A percentile compares a stretch with the other conserved stretches of the same genome.
These are phyloP conservation scores for Penicillium sp. DNA, from an alignment of 2,329 filamentous ascomycete genomes.

Conservation along the genomic window DNA sequence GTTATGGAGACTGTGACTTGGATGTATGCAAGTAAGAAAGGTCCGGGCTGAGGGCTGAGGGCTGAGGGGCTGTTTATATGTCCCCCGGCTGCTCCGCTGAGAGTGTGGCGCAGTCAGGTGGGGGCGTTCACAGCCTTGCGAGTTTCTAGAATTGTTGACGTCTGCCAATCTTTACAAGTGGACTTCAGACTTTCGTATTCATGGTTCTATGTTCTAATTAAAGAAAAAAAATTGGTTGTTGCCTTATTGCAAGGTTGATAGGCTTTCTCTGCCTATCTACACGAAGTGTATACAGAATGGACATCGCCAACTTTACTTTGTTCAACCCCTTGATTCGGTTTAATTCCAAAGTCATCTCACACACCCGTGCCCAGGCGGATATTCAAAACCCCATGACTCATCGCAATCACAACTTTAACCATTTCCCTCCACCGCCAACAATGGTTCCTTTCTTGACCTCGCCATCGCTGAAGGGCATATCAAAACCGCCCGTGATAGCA, in stretches of 20 bases:
- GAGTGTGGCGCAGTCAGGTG: slow-evolving; percentile 26
- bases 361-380: neutral
- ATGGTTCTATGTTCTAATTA: neutral
- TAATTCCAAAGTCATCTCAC: neutral
- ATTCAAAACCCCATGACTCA: neutral
- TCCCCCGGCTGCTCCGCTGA: neutral
- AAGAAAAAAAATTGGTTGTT: neutral
- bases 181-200: neutral
- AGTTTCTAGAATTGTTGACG: neutral
- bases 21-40: neutral
- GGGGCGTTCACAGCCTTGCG: slow-evolving; percentile 21
- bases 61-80: slow-evolving; percentile 7
- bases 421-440: slow-evolving; percentile 6
- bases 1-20: neutral
- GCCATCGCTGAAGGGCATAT: slow-evolving; percentile 11
- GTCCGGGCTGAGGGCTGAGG: neutral
- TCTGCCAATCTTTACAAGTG: neutral
- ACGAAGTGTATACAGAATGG: neutral
- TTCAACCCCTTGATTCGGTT: neutral
- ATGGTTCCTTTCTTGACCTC: slow-evolving; percentile 5
- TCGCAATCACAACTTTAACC: slow-evolving; percentile 8
- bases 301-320: neutral
- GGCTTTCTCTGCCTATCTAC: neutral
- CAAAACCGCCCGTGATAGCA: slow-evolving; percentile 9
- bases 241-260: neutral